Base-by-base conservation (phyloP, 1,284 basidiomycete genomes). In the Cystobasidium slooffiae region DNA sequence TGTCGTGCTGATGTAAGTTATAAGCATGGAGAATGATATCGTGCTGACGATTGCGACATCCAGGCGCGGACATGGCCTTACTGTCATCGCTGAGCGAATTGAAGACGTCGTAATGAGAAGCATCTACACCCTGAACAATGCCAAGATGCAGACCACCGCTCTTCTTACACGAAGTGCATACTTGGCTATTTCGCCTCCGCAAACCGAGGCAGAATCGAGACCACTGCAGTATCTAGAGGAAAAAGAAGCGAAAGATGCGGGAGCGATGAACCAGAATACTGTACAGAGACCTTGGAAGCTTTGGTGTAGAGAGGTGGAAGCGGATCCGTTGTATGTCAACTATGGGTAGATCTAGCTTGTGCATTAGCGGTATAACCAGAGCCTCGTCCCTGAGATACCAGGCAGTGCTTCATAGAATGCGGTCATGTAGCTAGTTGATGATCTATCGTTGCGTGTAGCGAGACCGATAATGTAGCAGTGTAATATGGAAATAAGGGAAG, bases 61-160 rank as follows among this genome's bases (percentile, higher is more conserved):
- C 63, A 68, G 51, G 65, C 49, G 53, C 20, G 49, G 49, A 22
- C 65, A 68, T 22, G 65, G 65, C 10, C 31, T 68, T 22, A 68
- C 65, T 6, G 46, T 49, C 24, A 51, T 68, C n/a, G 65, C 65
- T 14, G 37, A 44, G 12, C 8, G 43, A 7, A 68, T 68, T 24
- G 65, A 68, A 56, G 65, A 68, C 22, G 44, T 44, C 2, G 65
- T 68, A 14, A 68, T 68, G 65, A 49, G 65, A 41, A 24, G 43
- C n/a, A 49, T 49, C 22, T 68, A 55, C 18, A 68, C 65, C 5
- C 65, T 49, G 14, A 47, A 53, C 24, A 68, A 68, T 56, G 65
- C 65, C 22, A 44, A 46, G 14, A 55, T 68, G 20, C 51, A 53
- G 43, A 55, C 65, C 18, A 41, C 65, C 1, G 65, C 49, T 37